phyloP scores from a whole-genome alignment of 2,329 filamentous ascomycete genomes.

The Fusarium sp. region DNA sequence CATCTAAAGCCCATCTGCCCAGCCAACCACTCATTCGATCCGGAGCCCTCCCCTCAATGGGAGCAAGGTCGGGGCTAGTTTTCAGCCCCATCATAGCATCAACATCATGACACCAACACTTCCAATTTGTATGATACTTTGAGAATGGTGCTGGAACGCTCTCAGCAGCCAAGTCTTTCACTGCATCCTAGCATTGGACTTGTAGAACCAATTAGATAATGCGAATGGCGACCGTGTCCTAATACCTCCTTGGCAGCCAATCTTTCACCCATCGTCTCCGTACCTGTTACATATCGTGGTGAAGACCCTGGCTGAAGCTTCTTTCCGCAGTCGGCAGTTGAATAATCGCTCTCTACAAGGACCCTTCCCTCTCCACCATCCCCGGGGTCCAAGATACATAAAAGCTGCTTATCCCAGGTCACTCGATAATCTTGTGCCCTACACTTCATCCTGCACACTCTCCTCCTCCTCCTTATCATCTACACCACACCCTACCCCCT shows the following conservation, averaged over 20 bases:
- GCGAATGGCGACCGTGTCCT: conserved; percentile 1
- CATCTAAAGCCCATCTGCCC: too few species aligned
- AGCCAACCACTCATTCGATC: background rate
- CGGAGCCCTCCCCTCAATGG: background rate
- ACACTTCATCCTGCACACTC: conserved; percentile 22
- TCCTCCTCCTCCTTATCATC: background rate
- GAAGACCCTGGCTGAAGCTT: conserved; percentile 10
- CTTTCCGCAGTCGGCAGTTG: conserved; percentile 23
- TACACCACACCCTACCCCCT: conserved; percentile 9
- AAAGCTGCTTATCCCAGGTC: conserved; percentile 23
- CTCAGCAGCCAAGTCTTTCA: conserved; percentile 8
- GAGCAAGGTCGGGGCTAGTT: background rate
- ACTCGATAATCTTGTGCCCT: background rate
- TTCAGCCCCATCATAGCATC: conserved; percentile 1
- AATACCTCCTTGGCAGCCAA: background rate
- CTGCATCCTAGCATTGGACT: conserved; percentile 9
- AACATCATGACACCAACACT: conserved; percentile 33
- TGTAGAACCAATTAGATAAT: conserved; percentile 11
- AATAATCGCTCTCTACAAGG: conserved; percentile 5
- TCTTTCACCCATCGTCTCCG: rapidly evolving
- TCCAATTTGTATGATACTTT: background rate
- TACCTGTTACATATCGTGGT: conserved; percentile 16
- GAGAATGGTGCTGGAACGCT: background rate
- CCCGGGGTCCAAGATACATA: conserved; percentile 14
- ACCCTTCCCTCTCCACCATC: background rate